Evolutionary conservation across 2,329 filamentous ascomycete species (phyloP), one percentile per base, ranked within the genome.

Genomic region (Sporothrix variecibatus): DNA sequence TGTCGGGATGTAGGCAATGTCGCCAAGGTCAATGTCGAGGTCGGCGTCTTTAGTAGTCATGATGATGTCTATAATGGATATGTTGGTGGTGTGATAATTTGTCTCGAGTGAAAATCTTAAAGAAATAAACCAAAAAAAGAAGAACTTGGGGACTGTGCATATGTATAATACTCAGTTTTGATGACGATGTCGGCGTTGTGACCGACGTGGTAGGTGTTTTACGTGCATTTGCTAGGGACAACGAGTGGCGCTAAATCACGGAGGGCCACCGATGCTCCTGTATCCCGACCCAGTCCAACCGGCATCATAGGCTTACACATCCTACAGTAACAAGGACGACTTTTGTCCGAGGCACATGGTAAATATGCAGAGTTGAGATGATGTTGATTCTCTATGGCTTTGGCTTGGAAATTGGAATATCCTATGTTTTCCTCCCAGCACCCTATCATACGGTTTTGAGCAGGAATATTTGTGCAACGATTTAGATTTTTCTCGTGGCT

Each of bases 21-120:
- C 15, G 40, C 64, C 64, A 23, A 67, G 64, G 38, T 65, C 58
- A 62, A 62, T 62, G 60, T 43, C 64, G 40, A 65, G 34, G 60
- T 65, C 60, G 8, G n/a, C 17, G n/a, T 65, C 60, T 43, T 65
- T 23, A 8, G 3, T 43, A 9, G 60, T 38, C 60, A 65, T 65
- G 34, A 7, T 43, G 34, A 3, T 23, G 23, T 17, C 15, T 20
- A 20, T 51, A 9, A 17, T 2, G 11, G 2, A 9, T 46, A 51
- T 51, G 46, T 51, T 20, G 43, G 43, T 46, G 2, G 43, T 46
- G 11, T 46, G 43, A 46, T 46, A 9, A 46, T 46, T 46, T 9
- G 2, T 46, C 43, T 46, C 3, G n/a, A n/a, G n/a, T n/a, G n/a
- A n/a, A n/a, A n/a, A n/a, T n/a, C n/a, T n/a, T n/a, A n/a, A n/a